Percentiles rank a stretch among this genome's conserved stretches.
These are phyloP conservation scores for Mycothermus thermophilus DNA, from an alignment of 495 filamentous ascomycete species.

Conservation along the genomic window DNA sequence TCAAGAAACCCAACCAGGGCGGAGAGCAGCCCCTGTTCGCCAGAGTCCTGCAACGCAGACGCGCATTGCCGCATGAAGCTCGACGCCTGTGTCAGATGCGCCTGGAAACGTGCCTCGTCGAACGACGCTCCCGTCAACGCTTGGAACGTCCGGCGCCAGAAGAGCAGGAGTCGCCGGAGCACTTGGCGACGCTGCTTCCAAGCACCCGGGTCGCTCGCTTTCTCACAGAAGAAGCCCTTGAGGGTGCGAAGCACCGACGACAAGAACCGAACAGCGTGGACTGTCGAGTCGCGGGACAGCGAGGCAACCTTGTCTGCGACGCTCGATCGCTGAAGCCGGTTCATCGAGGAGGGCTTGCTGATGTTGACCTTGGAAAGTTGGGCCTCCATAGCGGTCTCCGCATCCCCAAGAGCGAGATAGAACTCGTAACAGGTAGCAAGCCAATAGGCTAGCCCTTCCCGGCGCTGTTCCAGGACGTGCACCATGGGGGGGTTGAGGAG, in stretches of 20 bases:
- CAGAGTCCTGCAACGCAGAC: slow-evolving; percentile 8
- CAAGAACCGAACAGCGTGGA: slow-evolving; percentile 30
- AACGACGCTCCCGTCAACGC: slow-evolving; percentile 29
- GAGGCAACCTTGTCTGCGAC: slow-evolving; percentile 42
- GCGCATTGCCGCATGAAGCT: slow-evolving; percentile 17
- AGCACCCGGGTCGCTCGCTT: slow-evolving; percentile 9
- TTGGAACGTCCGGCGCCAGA: slow-evolving; percentile 45
- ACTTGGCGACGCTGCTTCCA: slow-evolving; percentile 24
- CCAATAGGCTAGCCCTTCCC: slow-evolving; percentile 27
- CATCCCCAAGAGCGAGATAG: slow-evolving; percentile 29
- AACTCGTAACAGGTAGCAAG: slow-evolving; percentile 37
- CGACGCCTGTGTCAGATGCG: slow-evolving; percentile 30
- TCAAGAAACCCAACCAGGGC: slow-evolving; percentile 20
- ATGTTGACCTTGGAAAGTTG: slow-evolving; percentile 23
- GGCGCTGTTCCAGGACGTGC: slow-evolving; percentile 19
- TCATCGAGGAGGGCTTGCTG: slow-evolving; percentile 48
- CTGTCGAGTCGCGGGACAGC: slow-evolving; percentile 52
- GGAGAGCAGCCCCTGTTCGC: slow-evolving; percentile 17
- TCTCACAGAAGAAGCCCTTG: slow-evolving; percentile 18
- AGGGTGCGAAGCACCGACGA: slow-evolving; percentile 17
- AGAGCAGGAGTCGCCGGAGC: slow-evolving; percentile 35
- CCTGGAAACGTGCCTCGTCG: slow-evolving; percentile 41
- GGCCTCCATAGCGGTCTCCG: slow-evolving; percentile 15
- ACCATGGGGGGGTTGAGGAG: slow-evolving; percentile 48
- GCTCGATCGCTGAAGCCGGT: slow-evolving; percentile 53